A percentile compares a stretch with the other conserved stretches of the same genome.
Conservation (phyloP, 83 land plant species). For the Picea abies region DNA sequence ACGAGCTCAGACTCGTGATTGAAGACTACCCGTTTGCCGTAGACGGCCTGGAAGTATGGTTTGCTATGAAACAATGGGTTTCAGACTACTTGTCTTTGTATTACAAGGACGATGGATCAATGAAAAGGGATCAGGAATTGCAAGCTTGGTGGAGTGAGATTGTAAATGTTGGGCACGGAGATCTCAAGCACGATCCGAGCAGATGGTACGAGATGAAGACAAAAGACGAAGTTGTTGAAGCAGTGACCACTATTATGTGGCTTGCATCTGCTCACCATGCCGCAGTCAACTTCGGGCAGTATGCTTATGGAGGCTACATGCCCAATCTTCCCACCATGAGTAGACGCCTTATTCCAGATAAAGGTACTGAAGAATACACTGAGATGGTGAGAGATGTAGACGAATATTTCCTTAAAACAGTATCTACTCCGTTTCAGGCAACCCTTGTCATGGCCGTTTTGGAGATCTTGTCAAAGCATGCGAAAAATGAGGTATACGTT, state of each 20-base stretch:
- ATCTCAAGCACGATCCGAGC: slow-evolving; percentile 21
- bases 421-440: slow-evolving; percentile 10
- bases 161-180: too few relatives aligned
- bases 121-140: too few relatives aligned
- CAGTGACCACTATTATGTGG: slow-evolving; percentile 17
- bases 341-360: slow-evolving; percentile 12
- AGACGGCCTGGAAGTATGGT: too few relatives aligned
- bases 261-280: slow-evolving; percentile 22
- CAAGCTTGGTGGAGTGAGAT: too few relatives aligned
- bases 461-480: slow-evolving; percentile 20
- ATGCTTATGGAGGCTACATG: slow-evolving; percentile 22
- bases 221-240: background rate
- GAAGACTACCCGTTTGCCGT: too few relatives aligned
- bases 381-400: background rate
- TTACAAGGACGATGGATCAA: too few relatives aligned
- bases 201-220: slow-evolving; percentile 22
- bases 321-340: slow-evolving; percentile 20
- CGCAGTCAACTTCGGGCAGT: slow-evolving; percentile 17
- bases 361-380: background rate
- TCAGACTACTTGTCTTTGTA: too few relatives aligned
- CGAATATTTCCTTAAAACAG: background rate
- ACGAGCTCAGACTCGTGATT: too few relatives aligned
- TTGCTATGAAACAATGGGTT: too few relatives aligned
- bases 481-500: slow-evolving; percentile 5
- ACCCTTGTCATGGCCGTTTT: slow-evolving; percentile 13